Conservation (phyloP, 179 eudicot genomes). For the Carnegiea gigantea region DNA sequence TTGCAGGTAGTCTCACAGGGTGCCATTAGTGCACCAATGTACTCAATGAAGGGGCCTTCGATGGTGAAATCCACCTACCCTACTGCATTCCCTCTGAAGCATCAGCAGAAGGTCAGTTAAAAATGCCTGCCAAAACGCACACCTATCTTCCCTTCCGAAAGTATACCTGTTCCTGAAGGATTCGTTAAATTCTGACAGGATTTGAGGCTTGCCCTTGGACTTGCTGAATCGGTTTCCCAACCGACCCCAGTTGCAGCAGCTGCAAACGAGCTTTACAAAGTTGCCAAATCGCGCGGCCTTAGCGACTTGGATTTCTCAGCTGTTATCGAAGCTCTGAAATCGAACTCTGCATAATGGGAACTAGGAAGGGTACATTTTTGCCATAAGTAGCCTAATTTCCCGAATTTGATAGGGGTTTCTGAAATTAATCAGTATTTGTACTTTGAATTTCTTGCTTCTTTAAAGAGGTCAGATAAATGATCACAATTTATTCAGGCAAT, state of each 20-base stretch:
- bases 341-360: constrained; percentile 32
- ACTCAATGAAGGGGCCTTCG: constrained; percentile 84
- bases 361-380: neutral
- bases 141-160: neutral
- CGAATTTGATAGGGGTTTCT: neutral
- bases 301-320: constrained; percentile 90
- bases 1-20: constrained; percentile 89
- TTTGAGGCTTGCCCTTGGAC: constrained; percentile 82
- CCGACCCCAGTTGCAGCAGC: constrained; percentile 91
- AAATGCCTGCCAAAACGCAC: neutral
- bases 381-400: neutral
- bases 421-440: too few species aligned
- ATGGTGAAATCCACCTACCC: constrained; percentile 87
- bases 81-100: constrained; percentile 91
- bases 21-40: constrained; percentile 97
- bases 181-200: constrained; percentile 46
- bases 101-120: constrained; percentile 84
- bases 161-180: neutral
- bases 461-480: too few species aligned
- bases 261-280: constrained; percentile 84
- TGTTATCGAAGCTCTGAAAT: constrained; percentile 88
- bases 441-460: too few species aligned
- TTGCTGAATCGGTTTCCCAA: constrained; percentile 92
- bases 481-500: too few species aligned
- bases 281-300: constrained; percentile 76